A percentile compares a stretch with the other conserved stretches of the same genome.
Evolutionary conservation across 2,329 filamentous ascomycete genomes (phyloP).

Genomic region (Phialemonium atrogriseum): DNA sequence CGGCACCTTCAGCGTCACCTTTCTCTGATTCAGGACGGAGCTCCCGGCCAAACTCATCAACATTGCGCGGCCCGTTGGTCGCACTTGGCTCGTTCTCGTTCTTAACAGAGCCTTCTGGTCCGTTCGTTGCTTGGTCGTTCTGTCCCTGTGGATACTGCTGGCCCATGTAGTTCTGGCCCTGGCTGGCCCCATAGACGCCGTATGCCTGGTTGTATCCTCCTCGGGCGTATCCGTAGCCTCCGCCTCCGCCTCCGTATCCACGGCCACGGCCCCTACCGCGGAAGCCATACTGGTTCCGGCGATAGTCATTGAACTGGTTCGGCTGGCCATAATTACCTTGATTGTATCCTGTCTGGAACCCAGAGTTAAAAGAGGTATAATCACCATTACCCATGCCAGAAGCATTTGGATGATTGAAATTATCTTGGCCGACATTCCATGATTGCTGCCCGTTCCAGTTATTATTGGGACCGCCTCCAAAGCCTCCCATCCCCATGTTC

Average conservation of each 20-base stretch:
- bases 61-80: constrained; percentile 10
- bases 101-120: constrained; percentile 6
- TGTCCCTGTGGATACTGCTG: constrained; percentile 16
- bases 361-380: constrained; percentile 71
- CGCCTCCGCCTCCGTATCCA: constrained; percentile 56
- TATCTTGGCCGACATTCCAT: constrained; percentile 82
- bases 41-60: constrained; percentile 22
- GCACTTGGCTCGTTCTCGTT: too few relatives aligned
- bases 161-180: constrained; percentile 21
- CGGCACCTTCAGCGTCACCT: constrained; percentile 8
- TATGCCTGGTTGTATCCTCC: constrained; percentile 40
- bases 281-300: constrained; percentile 57
- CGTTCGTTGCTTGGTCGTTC: constrained; percentile 10
- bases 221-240: constrained; percentile 44
- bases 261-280: constrained; percentile 58
- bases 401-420: constrained; percentile 81
- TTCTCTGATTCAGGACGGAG: constrained; percentile 13
- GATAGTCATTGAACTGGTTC: constrained; percentile 73
- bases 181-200: constrained; percentile 27
- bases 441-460: constrained; percentile 75
- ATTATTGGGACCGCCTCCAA: constrained; percentile 64
- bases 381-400: constrained; percentile 73
- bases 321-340: constrained; percentile 77
- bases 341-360: constrained; percentile 70
- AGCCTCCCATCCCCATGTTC: constrained; percentile 67